phyloP scores from a whole-genome alignment of 1,139 yeast species.

The Suhomyces atakaporum region DNA sequence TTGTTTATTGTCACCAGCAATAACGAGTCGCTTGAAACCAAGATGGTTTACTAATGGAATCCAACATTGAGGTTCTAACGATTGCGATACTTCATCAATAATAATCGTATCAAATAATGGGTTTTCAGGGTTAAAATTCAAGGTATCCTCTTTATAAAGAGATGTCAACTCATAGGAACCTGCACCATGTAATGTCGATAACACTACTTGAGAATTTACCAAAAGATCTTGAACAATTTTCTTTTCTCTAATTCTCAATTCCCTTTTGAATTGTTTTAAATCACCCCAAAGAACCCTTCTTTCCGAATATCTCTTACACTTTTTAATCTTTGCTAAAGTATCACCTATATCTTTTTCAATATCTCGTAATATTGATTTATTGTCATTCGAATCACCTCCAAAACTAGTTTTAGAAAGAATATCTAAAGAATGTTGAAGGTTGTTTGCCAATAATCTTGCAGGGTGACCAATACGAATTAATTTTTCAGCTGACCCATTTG shows the following conservation, averaged over 20 bases:
- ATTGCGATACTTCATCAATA: constrained; percentile 93
- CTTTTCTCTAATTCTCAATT: constrained; percentile 65
- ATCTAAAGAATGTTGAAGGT: constrained; percentile 75
- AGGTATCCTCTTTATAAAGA: constrained; percentile 37
- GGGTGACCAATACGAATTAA: constrained; percentile 91
- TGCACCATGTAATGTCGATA: constrained; percentile 86
- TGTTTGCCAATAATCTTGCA: constrained; percentile 69
- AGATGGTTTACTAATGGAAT: constrained; percentile 78
- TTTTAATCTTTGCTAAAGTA: constrained; percentile 59
- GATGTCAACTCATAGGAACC: constrained; percentile 68
- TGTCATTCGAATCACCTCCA: constrained; percentile 43
- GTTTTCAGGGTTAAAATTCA: constrained; percentile 22
- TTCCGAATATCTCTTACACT: constrained; percentile 65
- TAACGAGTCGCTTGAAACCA: constrained; percentile 59
- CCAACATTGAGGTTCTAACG: constrained; percentile 96
- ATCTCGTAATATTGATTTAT: constrained; percentile 65
- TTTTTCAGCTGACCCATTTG: constrained; percentile 45
- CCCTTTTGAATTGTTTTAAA: constrained; percentile 68
- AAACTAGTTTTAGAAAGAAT: constrained; percentile 55
- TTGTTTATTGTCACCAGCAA: constrained; percentile 89
- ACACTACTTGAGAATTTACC: constrained; percentile 63
- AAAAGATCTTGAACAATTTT: constrained; percentile 64
- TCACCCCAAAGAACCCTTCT: constrained; percentile 68
- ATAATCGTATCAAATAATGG: constrained; percentile 76
- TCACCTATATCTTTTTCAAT: constrained; percentile 70